phyloP scores from a whole-genome alignment of 805 yeast genomes.

The Wickerhamiella slavikovae region DNA sequence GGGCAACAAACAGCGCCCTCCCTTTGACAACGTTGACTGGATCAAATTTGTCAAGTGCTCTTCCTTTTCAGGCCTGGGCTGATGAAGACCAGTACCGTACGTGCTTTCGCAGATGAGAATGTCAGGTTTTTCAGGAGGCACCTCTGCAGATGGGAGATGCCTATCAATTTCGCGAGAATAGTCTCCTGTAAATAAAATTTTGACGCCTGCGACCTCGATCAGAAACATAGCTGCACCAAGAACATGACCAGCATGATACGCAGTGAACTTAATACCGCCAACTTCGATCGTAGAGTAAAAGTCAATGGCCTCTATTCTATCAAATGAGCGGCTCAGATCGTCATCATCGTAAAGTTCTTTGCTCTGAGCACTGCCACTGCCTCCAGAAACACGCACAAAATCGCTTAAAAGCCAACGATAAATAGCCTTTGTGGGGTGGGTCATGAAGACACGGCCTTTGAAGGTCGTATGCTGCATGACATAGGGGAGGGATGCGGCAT shows the following conservation, averaged over 20 bases:
- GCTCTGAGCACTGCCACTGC: conserved; percentile 9
- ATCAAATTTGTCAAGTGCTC: conserved; percentile 57
- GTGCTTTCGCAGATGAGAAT: conserved; percentile 86
- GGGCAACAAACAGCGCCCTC: conserved; percentile 83
- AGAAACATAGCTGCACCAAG: conserved; percentile 97
- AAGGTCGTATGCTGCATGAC: conserved; percentile 94
- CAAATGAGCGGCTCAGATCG: conserved; percentile 73
- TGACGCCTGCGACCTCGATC: conserved; percentile 82
- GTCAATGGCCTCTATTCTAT: conserved; percentile 79
- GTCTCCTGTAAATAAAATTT: conserved; percentile 84
- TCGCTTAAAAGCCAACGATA: conserved; percentile 89
- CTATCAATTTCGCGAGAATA: conserved; percentile 91
- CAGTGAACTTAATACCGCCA: conserved; percentile 87
- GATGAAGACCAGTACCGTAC: conserved; percentile 94
- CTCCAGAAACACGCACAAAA: conserved; percentile 72
- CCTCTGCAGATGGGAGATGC: conserved; percentile 86
- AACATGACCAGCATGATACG: conserved; percentile 99
- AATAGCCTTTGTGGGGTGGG: conserved; percentile 96
- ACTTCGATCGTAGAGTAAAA: conserved; percentile 90
- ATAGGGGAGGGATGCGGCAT: conserved; percentile 93
- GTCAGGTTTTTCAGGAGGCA: conserved; percentile 67
- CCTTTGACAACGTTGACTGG: conserved; percentile 64
- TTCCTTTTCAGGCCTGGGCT: conserved; percentile 75
- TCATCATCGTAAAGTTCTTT: conserved; percentile 62
- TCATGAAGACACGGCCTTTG: conserved; percentile 93